Conservation (phyloP, 176 grass and related monocot species). For the Paspalum vaginatum region DNA sequence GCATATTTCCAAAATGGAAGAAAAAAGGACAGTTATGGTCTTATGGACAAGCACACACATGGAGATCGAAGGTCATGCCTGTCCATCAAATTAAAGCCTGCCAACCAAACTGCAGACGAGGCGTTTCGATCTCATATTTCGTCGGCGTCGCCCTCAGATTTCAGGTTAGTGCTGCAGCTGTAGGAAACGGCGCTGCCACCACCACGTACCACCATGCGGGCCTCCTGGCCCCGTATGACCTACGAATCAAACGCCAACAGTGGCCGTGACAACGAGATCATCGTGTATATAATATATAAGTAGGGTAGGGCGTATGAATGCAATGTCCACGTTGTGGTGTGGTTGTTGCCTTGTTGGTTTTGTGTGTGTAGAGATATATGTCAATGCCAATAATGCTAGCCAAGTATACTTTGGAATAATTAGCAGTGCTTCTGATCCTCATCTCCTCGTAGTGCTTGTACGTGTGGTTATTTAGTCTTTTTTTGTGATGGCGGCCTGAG, state of each 20-base stretch:
- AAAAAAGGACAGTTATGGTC: too few species aligned
- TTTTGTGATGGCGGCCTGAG: not conserved
- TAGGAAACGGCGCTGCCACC: not conserved
- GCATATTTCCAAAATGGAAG: too few species aligned
- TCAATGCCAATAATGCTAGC: conserved; percentile 3
- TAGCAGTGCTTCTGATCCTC: not conserved
- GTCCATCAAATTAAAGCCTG: not conserved
- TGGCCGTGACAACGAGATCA: conserved; percentile 4
- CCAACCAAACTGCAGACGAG: not conserved
- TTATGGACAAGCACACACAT: too few species aligned
- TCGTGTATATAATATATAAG: not conserved
- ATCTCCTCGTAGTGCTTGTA: conserved; percentile 22
- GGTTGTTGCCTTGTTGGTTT: not conserved
- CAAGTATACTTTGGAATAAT: conserved; percentile 31
- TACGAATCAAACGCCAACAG: conserved; percentile 18
- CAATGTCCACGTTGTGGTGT: not conserved
- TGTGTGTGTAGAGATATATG: not conserved
- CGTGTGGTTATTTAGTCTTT: conserved; percentile 7
- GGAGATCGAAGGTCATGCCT: conserved; percentile 11
- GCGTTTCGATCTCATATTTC: not conserved
- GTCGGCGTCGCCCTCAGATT: not conserved
- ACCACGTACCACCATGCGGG: conserved; percentile 8
- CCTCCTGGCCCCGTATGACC: not conserved
- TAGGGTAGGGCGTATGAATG: not conserved
- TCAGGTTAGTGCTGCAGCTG: not conserved